Percentiles rank a stretch among this genome's conserved stretches.
Conservation (phyloP, 352 stramenopile genomes). For the Phytopythium helicoides region DNA sequence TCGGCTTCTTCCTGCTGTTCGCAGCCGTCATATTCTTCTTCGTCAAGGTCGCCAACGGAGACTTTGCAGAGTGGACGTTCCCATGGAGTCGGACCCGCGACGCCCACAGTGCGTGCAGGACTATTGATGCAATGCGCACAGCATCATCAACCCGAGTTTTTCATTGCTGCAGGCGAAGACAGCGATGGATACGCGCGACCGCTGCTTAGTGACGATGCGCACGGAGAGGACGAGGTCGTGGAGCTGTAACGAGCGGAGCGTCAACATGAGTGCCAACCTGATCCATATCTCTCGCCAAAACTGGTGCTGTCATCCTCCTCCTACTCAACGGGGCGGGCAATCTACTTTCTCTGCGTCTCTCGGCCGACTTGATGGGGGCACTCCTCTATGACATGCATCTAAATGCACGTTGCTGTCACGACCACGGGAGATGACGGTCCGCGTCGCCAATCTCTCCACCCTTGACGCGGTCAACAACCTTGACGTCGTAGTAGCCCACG, state of each 20-base stretch:
- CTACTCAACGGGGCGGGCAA: no score
- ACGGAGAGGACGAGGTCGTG: conserved; percentile 1
- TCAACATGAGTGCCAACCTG: no score
- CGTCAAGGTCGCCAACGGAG: conserved; percentile 8
- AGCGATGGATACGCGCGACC: conserved; percentile 1
- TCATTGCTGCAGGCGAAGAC: neutral
- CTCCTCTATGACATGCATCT: neutral
- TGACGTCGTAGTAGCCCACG: conserved; percentile 78
- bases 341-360: no score
- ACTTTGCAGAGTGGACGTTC: conserved; percentile 2
- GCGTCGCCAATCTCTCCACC: conserved; percentile 78
- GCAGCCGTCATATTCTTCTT: conserved; percentile 15
- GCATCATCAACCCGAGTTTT: no score
- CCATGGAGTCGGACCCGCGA: neutral
- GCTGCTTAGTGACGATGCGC: conserved; percentile 5
- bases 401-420: no score
- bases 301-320: neutral
- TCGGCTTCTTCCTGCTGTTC: conserved; percentile 15
- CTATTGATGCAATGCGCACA: no score
- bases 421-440: conserved; percentile 60
- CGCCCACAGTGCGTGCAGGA: no score
- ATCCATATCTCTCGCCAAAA: neutral
- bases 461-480: conserved; percentile 59
- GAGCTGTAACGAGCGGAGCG: no score
- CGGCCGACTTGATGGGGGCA: no score